phyloP scores from a whole-genome alignment of 495 filamentous ascomycete species.

The Haplographium delicatum region DNA sequence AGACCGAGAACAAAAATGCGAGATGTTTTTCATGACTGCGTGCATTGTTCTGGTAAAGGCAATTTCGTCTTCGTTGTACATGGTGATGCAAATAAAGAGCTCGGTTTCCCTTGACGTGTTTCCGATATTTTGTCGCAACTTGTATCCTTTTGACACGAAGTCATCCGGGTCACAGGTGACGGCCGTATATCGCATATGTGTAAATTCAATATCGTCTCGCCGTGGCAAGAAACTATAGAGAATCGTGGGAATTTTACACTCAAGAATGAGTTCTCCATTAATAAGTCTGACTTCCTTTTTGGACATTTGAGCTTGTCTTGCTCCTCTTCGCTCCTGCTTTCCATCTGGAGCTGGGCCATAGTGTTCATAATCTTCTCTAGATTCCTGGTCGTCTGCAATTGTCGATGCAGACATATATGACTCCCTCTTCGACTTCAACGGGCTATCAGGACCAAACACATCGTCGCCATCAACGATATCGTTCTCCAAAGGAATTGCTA shows the following conservation, averaged over 20 bases:
- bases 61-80: constrained; percentile 99
- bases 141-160: constrained; percentile 82
- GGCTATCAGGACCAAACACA: constrained; percentile 64
- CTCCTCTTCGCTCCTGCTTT: constrained; percentile 76
- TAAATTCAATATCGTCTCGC: constrained; percentile 92
- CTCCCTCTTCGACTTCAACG: constrained; percentile 39
- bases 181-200: constrained; percentile 99
- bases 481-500: constrained; percentile 52
- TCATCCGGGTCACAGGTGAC: constrained; percentile 98
- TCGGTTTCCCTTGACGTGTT: constrained; percentile 88
- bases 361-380: constrained; percentile 54
- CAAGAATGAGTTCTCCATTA: constrained; percentile 94
- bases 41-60: constrained; percentile 98
- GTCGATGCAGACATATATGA: constrained; percentile 56
- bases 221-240: constrained; percentile 90
- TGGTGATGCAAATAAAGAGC: constrained; percentile 94
- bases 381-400: constrained; percentile 46
- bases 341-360: constrained; percentile 86
- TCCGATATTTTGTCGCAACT: constrained; percentile 91
- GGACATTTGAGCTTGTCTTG: constrained; percentile 79
- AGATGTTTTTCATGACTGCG: constrained; percentile 96
- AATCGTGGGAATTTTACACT: constrained; percentile 99
- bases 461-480: constrained; percentile 58
- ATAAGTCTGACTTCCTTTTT: constrained; percentile 93
- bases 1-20: constrained; percentile 87